Percentiles rank a stretch among this genome's conserved stretches.
phyloP scores from a whole-genome alignment of 768 basidiomycete genomes.

The Tulasnella sp. region DNA sequence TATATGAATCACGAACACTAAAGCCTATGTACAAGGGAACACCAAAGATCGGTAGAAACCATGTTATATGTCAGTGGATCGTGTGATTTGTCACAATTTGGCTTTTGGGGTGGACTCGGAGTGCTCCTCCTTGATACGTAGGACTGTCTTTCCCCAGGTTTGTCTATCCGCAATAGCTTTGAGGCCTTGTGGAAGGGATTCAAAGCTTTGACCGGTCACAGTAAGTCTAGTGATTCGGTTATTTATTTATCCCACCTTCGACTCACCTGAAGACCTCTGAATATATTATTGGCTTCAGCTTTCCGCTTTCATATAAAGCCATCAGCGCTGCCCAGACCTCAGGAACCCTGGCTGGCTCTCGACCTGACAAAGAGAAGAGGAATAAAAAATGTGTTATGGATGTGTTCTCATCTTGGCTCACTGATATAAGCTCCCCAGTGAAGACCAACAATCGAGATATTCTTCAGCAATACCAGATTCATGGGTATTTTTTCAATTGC shows the following conservation, averaged over 20 bases:
- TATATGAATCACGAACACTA: background rate
- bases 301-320: conserved; percentile 52
- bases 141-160: conserved; percentile 86
- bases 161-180: conserved; percentile 63
- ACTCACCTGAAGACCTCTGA: conserved; percentile 40
- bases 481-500: conserved; percentile 82
- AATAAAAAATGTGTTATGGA: background rate
- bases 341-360: conserved; percentile 51
- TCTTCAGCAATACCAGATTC: conserved; percentile 64
- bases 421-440: conserved; percentile 76
- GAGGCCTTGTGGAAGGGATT: conserved; percentile 52
- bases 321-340: conserved; percentile 63
- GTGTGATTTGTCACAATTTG: background rate
- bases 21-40: background rate
- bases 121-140: conserved; percentile 47
- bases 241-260: too few relatives aligned
- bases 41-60: background rate
- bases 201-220: conserved; percentile 34
- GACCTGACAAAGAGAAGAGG: conserved; percentile 29
- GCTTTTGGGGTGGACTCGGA: background rate
- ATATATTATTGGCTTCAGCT: conserved; percentile 57
- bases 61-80: background rate
- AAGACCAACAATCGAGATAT: conserved; percentile 68
- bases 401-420: conserved; percentile 26
- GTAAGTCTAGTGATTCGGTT: background rate